Conservation (phyloP, 306 rosid species). For the Lagenaria siceraria region DNA sequence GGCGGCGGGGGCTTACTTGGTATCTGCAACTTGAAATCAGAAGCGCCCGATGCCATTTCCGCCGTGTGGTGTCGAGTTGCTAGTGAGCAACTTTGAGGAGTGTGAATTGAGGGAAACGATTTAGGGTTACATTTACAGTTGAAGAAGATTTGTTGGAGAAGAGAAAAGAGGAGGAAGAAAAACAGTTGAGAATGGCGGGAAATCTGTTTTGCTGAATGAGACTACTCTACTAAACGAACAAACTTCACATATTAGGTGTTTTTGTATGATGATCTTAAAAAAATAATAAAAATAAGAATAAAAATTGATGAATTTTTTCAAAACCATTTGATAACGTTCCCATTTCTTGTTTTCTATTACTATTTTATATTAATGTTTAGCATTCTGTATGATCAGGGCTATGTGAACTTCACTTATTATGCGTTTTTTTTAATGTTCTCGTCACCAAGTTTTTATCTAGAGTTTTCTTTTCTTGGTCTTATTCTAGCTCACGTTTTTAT, state of each 20-base stretch:
- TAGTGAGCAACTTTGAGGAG: conserved; percentile 4
- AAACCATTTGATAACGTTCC: no score
- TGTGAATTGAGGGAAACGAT: not conserved
- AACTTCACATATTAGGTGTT: not conserved
- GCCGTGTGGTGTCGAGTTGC: not conserved
- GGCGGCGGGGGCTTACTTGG: conserved; percentile 27
- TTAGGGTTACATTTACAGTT: not conserved
- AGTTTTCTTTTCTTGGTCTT: no score
- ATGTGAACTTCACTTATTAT: no score
- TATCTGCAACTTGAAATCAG: conserved; percentile 23
- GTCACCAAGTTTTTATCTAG: no score
- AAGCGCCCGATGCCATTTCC: conserved; percentile 24
- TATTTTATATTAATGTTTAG: no score
- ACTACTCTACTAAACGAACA: not conserved
- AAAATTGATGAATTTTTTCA: no score
- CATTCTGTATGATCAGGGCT: no score
- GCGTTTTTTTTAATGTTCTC: no score
- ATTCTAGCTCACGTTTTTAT: no score
- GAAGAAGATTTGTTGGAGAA: not conserved
- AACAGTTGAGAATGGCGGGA: conserved; percentile 65
- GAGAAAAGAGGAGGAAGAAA: not conserved
- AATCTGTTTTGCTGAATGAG: not conserved
- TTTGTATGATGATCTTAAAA: no score
- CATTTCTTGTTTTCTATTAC: no score
- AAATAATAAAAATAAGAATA: no score